Evolutionary conservation across 192 early-diverging fungal species (phyloP), one percentile per base, ranked within the genome.

Genomic region (Paraglomus brasilianum): DNA sequence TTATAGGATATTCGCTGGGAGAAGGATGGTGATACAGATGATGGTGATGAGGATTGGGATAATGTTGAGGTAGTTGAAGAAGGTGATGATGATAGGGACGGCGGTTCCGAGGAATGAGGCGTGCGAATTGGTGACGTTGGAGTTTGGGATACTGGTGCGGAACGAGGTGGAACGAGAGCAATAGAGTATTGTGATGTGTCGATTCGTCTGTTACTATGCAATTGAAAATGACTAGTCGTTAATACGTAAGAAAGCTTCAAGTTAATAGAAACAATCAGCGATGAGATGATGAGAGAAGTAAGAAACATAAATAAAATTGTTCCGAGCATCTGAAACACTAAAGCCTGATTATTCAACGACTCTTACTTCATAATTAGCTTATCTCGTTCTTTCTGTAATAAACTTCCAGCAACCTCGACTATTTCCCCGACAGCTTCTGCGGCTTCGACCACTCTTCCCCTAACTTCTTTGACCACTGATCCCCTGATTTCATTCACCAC

Each of bases 391-490:
- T 81, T 83, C 67, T 85, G 80, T 19, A 83, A 71, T 11, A 74
- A 63, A 15, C 77, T 85, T 11, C 75, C 76, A n/a, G 83, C 82
- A 40, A 79, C 78, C 49, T 83, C 83, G 8, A 87, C 76, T 41
- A 86, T 43, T 22, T 72, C 81, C 8, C 78, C 79, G 36, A 87
- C 66, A 69, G 80, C 77, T 21, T 73, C 75, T 46, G 76, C 62
- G 4, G 86, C 75, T 65, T 81, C 80, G 71, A 85, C 88, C 30
- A 30, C 30, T 30, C 30, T 1, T 30, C 3, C 30, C 3, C 30
- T 30, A 7, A 93, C 85, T 30, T 88, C 81, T 8, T 83, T 86
- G 72, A 91, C 87, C 15, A 84, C 78, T 49, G 83, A 83, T 50
- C 78, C 83, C 5, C 79, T 74, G 7, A 80, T 75, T 52, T 81